Conservation (phyloP, 2,329 filamentous ascomycete species). For the Colletotrichum godetiae region DNA sequence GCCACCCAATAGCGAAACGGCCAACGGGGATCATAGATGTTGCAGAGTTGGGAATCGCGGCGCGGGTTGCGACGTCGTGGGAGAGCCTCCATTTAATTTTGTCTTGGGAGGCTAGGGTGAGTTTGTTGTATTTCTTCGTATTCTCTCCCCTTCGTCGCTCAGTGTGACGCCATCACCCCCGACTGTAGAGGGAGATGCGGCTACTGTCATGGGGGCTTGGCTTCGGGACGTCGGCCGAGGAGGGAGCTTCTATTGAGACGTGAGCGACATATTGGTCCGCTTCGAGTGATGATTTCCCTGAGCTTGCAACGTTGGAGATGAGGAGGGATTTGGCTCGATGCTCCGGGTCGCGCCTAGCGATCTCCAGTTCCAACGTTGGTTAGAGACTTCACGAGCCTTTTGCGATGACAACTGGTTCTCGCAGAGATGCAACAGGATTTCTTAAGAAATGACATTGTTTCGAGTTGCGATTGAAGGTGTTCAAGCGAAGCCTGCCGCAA, state of each 20-base stretch:
- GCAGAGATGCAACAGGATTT: too few species aligned
- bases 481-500: background rate
- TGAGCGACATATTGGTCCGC: constrained; percentile 18
- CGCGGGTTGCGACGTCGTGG: constrained; percentile 19
- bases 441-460: background rate
- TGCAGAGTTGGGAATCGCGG: constrained; percentile 15
- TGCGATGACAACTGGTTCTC: too few species aligned
- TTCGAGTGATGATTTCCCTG: background rate
- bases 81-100: background rate
- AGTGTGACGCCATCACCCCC: too few species aligned
- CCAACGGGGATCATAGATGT: background rate
- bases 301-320: background rate
- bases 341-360: background rate
- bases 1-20: background rate
- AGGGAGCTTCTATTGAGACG: constrained; percentile 9
- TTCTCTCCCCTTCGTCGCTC: background rate
- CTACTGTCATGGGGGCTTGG: background rate
- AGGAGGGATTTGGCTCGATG: background rate
- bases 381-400: background rate
- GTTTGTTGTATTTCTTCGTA: background rate
- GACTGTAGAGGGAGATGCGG: background rate
- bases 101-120: background rate
- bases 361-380: background rate
- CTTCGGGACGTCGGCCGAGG: constrained; percentile 4
- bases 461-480: fast-evolving